Conservation (phyloP, 768 basidiomycete genomes). For the Boletales sp. region DNA sequence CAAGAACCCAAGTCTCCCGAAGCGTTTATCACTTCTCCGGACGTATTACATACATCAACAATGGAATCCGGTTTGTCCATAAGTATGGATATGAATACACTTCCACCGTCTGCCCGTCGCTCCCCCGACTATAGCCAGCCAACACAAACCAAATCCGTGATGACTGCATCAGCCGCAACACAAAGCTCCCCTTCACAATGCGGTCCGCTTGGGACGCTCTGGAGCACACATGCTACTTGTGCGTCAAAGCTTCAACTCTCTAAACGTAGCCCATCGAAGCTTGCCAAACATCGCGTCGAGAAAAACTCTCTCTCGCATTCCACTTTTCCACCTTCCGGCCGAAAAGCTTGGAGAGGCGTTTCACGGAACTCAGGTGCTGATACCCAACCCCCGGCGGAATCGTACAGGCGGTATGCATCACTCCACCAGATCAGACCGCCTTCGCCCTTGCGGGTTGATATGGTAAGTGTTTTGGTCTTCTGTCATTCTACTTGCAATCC, state of each 20-base stretch:
- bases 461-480: slow-evolving; percentile 15
- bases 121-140: not conserved
- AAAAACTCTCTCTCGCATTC: not conserved
- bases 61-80: slow-evolving; percentile 1
- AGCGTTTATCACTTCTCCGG: not conserved
- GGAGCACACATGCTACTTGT: not conserved
- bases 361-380: slow-evolving; percentile 5
- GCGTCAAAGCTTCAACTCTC: not conserved
- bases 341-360: not conserved
- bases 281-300: slow-evolving; percentile 3
- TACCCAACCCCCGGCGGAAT: not conserved
- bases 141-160: not conserved
- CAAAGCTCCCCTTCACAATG: not conserved
- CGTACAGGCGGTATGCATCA: slow-evolving; percentile 1
- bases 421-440: slow-evolving; percentile 22
- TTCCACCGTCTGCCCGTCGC: too few relatives aligned
- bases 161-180: not conserved
- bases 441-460: slow-evolving; percentile 25
- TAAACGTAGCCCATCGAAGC: slow-evolving; percentile 1
- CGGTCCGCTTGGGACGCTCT: not conserved
- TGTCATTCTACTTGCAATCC: not conserved
- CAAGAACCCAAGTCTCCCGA: not conserved
- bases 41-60: not conserved
- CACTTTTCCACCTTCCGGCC: not conserved
- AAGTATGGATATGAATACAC: not conserved